These are phyloP conservation scores for Tephrocybe rancida DNA, from an alignment of 768 basidiomycete species.

Conservation along the genomic window DNA sequence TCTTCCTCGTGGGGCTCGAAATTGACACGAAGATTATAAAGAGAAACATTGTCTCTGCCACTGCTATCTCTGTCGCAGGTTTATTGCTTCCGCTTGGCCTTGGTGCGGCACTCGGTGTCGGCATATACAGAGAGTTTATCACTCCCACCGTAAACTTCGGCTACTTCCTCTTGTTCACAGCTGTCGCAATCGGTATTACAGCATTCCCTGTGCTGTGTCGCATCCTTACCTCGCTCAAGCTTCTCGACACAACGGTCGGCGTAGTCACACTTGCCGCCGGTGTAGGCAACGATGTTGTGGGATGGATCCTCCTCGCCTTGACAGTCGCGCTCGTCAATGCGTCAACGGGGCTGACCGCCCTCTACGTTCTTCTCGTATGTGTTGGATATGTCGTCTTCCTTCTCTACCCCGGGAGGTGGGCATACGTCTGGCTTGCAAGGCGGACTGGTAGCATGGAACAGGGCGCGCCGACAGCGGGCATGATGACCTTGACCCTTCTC, in stretches of 20 bases:
- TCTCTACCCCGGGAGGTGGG: conserved; percentile 64
- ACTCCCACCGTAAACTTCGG: conserved; percentile 63
- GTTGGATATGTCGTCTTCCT: conserved; percentile 70
- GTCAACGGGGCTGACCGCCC: conserved; percentile 67
- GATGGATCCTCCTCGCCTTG: conserved; percentile 84
- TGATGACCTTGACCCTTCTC: conserved; percentile 82
- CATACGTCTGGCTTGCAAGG: conserved; percentile 65
- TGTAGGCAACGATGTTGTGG: conserved; percentile 75
- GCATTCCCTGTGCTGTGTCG: conserved; percentile 84
- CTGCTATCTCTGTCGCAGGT: conserved; percentile 65
- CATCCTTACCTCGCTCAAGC: conserved; percentile 80
- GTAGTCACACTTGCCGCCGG: conserved; percentile 82
- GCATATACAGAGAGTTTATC: conserved; percentile 72
- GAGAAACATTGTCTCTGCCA: conserved; percentile 60
- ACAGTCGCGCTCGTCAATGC: conserved; percentile 87
- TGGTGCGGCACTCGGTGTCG: conserved; percentile 75
- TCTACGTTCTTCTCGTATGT: conserved; percentile 76
- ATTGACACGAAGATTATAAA: conserved; percentile 73
- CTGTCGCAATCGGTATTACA: conserved; percentile 81
- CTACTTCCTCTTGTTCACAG: conserved; percentile 84
- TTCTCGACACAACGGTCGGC: conserved; percentile 86
- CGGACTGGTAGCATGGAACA: conserved; percentile 73
- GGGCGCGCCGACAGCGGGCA: conserved; percentile 67
- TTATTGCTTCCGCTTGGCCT: conserved; percentile 79
- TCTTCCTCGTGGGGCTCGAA: conserved; percentile 87